Evolutionary conservation across 345 rosid species (phyloP).

Genomic region (Physaria fendleri): DNA sequence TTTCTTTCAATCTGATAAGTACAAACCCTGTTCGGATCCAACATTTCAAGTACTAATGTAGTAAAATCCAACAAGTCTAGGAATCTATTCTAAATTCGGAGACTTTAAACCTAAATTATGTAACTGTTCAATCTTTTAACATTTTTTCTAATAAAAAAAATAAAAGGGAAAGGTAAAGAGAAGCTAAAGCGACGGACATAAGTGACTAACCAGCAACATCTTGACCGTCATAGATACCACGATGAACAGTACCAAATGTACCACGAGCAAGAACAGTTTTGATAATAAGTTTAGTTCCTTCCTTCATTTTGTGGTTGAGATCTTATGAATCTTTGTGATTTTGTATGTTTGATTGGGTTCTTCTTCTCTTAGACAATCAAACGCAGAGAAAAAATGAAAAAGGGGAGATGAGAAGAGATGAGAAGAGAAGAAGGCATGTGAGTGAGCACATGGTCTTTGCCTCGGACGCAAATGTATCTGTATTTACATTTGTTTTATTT

Average conservation of each 20-base stretch:
- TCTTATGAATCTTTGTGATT: not conserved
- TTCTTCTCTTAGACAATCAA: conserved; percentile 15
- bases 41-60: not conserved
- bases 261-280: conserved; percentile 91
- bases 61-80: not conserved
- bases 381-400: not conserved
- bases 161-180: not conserved
- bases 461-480: conserved; percentile 25
- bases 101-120: not conserved
- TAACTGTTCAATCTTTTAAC: not conserved
- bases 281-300: conserved; percentile 67
- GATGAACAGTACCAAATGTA: conserved; percentile 95
- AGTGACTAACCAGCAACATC: conserved; percentile 86
- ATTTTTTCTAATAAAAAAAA: not conserved
- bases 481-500: not conserved
- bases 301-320: conserved; percentile 42
- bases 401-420: not conserved
- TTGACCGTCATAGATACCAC: conserved; percentile 77
- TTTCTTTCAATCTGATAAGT: conserved; percentile 10
- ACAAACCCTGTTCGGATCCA: not conserved
- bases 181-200: not conserved
- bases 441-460: conserved; percentile 56
- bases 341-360: not conserved
- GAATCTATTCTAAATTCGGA: not conserved
- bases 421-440: conserved; percentile 34